phyloP scores from a whole-genome alignment of 2,329 filamentous ascomycete genomes.

The Juglanconis oblonga region DNA sequence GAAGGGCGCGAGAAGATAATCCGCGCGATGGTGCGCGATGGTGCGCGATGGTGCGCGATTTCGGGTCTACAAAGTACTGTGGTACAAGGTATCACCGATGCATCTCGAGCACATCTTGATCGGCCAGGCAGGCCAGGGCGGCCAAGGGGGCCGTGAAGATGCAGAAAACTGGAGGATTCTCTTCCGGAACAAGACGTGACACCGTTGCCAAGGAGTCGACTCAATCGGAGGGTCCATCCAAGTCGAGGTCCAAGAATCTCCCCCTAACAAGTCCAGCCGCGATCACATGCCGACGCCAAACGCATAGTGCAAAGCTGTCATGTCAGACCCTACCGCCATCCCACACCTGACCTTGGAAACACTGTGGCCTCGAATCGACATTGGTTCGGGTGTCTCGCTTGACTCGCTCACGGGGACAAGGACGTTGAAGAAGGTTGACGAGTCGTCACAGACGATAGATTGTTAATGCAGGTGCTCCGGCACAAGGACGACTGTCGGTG shows the following conservation, averaged over 20 bases:
- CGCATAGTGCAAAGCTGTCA: neutral
- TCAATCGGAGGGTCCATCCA: neutral
- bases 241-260: neutral
- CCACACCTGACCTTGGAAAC: neutral
- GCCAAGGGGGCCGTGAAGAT: too few relatives aligned
- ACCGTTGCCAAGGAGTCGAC: neutral
- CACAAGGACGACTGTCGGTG: neutral
- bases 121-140: too few relatives aligned
- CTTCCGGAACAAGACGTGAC: neutral
- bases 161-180: too few relatives aligned
- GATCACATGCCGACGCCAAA: neutral
- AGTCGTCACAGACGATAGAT: neutral
- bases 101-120: neutral
- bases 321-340: neutral
- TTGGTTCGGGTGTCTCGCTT: neutral
- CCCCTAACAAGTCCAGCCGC: neutral
- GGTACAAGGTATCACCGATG: neutral
- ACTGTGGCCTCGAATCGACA: neutral
- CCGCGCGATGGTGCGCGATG: too few relatives aligned
- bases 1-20: neutral
- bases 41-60: too few relatives aligned
- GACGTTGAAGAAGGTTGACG: neutral
- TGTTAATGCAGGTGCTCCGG: neutral
- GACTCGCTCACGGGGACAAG: neutral
- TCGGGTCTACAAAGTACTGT: too few relatives aligned